These are phyloP conservation scores for Ophiostoma australiae DNA, from an alignment of 2,329 filamentous ascomycete genomes.

Conservation along the genomic window DNA sequence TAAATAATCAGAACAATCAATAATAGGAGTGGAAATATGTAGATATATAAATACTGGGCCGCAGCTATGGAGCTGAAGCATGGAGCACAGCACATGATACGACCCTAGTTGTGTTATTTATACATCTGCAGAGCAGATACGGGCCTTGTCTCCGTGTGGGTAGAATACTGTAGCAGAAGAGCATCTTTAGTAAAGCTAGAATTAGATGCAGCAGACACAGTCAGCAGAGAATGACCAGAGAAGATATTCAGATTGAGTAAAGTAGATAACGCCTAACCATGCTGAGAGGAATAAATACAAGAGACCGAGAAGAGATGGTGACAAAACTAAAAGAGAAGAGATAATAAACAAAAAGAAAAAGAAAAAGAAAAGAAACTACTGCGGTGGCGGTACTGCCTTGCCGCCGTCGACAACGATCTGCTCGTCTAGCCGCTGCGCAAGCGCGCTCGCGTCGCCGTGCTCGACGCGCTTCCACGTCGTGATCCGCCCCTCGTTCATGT, in stretches of 20 bases:
- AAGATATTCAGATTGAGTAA: not conserved
- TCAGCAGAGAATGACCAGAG: not conserved
- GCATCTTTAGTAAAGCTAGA: too few relatives aligned
- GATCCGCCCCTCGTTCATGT: slow-evolving; percentile 84
- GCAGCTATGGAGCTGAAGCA: not conserved
- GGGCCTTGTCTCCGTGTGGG: not conserved
- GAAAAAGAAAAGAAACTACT: slow-evolving; percentile 23
- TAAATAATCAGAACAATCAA: too few relatives aligned
- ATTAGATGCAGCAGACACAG: too few relatives aligned
- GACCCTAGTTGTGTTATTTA: not conserved
- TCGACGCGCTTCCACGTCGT: slow-evolving; percentile 90
- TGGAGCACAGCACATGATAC: not conserved
- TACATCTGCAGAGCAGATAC: not conserved
- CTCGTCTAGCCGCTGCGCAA: slow-evolving; percentile 47
- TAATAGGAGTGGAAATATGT: too few relatives aligned
- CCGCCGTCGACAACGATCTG: slow-evolving; percentile 64
- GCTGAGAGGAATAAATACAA: not conserved
- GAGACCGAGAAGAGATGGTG: not conserved
- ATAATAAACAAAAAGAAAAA: not conserved
- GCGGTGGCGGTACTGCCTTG: slow-evolving; percentile 38
- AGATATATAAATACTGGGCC: not conserved
- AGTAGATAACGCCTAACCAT: slow-evolving; percentile 7
- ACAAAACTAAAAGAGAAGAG: not conserved
- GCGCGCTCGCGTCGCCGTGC: slow-evolving; percentile 47
- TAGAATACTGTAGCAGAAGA: too few relatives aligned